Evolutionary conservation across 2,329 filamentous ascomycete genomes (phyloP).

Genomic region (Fusarium torreyae): DNA sequence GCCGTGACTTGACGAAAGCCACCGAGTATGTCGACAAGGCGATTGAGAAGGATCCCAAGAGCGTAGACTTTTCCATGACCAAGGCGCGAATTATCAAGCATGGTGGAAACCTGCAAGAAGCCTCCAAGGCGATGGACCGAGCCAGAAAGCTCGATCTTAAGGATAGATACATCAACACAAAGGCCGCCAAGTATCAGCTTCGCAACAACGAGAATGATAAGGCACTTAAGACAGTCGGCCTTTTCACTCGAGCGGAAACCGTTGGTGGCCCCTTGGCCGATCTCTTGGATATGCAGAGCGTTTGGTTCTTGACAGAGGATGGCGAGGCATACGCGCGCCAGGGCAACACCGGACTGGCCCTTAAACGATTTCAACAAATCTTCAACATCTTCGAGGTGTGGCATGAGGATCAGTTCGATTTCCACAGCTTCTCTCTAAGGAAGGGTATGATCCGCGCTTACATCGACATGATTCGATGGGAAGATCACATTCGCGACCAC

Average conservation of each 20-base stretch:
- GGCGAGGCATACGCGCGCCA: constrained; percentile 89
- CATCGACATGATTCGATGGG: constrained; percentile 96
- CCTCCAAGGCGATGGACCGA: constrained; percentile 88
- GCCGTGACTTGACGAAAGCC: constrained; percentile 86
- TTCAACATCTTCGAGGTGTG: constrained; percentile 96
- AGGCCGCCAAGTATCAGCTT: constrained; percentile 96
- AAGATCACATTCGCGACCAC: constrained; percentile 90
- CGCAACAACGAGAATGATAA: constrained; percentile 92
- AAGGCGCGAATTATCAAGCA: constrained; percentile 97
- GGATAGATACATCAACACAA: constrained; percentile 98
- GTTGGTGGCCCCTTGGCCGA: constrained; percentile 90
- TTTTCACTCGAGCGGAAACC: constrained; percentile 94
- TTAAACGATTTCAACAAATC: constrained; percentile 92
- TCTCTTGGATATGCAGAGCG: constrained; percentile 97
- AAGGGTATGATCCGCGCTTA: constrained; percentile 97
- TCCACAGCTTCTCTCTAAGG: constrained; percentile 96
- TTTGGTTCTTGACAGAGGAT: constrained; percentile 97
- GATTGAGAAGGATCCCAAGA: constrained; percentile 82
- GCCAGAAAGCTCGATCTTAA: constrained; percentile 88
- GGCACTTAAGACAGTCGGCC: constrained; percentile 88
- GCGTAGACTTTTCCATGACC: constrained; percentile 94
- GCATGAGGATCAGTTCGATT: constrained; percentile 99
- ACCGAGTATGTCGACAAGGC: constrained; percentile 87
- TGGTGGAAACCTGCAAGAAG: constrained; percentile 82
- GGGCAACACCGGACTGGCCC: constrained; percentile 84